Conservation (phyloP, 179 eudicot species). For the Vitellaria paradoxa region DNA sequence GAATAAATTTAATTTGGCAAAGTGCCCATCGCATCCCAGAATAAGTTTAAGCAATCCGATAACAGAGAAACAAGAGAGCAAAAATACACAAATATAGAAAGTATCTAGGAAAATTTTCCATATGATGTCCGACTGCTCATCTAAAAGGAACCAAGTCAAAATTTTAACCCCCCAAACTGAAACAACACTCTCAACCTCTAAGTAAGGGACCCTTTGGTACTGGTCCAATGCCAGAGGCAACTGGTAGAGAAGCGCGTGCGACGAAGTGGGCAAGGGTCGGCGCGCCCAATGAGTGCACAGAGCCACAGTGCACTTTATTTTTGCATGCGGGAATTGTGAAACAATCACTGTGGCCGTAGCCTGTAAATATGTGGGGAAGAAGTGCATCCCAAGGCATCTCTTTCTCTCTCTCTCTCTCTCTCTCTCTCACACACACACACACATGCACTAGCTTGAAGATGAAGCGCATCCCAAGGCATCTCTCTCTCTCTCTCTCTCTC, state of each 20-base stretch:
- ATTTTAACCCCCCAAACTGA: too few species aligned
- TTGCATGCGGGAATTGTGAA: neutral
- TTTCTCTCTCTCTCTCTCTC: slow-evolving; percentile 7
- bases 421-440: too few species aligned
- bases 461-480: neutral
- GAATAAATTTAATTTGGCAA: neutral
- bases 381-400: neutral
- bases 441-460: neutral
- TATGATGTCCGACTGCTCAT: slow-evolving; percentile 88
- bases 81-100: neutral
- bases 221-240: too few species aligned
- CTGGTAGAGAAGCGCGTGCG: too few species aligned
- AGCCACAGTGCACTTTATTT: neutral
- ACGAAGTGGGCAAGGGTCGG: too few species aligned
- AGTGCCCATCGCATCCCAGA: neutral
- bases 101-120: slow-evolving; percentile 18
- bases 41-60: neutral
- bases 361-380: neutral
- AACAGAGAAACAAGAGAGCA: too few species aligned
- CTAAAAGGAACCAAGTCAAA: slow-evolving; percentile 21
- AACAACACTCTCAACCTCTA: too few species aligned
- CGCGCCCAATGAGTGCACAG: neutral
- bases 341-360: neutral
- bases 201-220: too few species aligned
- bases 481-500: slow-evolving; percentile 7